A percentile compares a stretch with the other conserved stretches of the same genome.
Conservation (phyloP, 192 early-diverging fungal genomes). For the Entomortierella parvispora region DNA sequence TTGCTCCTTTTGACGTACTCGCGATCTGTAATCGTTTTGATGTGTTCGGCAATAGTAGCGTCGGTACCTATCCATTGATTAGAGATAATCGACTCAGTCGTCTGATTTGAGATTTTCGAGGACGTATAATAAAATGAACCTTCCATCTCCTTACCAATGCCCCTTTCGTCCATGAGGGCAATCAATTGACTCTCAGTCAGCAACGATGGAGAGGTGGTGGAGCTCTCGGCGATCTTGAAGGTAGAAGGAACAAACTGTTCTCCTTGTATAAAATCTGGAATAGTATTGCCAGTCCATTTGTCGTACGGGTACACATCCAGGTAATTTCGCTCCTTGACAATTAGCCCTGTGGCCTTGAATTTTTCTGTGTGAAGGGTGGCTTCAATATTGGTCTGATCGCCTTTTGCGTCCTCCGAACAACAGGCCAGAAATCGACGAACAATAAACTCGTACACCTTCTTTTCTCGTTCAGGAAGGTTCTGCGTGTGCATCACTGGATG, state of each 20-base stretch:
- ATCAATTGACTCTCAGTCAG: slow-evolving; percentile 91
- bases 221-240: slow-evolving; percentile 72
- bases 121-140: not conserved
- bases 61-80: slow-evolving; percentile 78
- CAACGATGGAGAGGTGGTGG: slow-evolving; percentile 77
- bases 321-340: slow-evolving; percentile 87
- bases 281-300: slow-evolving; percentile 78
- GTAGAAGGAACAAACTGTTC: slow-evolving; percentile 75
- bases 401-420: slow-evolving; percentile 91
- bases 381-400: slow-evolving; percentile 81
- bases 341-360: slow-evolving; percentile 82
- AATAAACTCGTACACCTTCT: slow-evolving; percentile 88
- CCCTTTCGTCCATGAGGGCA: slow-evolving; percentile 89
- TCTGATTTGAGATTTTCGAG: not conserved
- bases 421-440: slow-evolving; percentile 89
- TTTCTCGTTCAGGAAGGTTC: slow-evolving; percentile 66
- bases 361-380: slow-evolving; percentile 76
- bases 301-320: slow-evolving; percentile 95
- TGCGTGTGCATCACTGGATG: slow-evolving; percentile 76
- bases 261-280: slow-evolving; percentile 77
- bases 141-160: slow-evolving; percentile 72
- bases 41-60: slow-evolving; percentile 96
- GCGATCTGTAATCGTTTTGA: slow-evolving; percentile 90
- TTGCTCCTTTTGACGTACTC: slow-evolving; percentile 82
- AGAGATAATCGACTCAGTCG: not conserved